A percentile compares a stretch with the other conserved stretches of the same genome.
Conservation (phyloP, 371 early-diverging fungal genomes). For the Mortierella sp. region DNA sequence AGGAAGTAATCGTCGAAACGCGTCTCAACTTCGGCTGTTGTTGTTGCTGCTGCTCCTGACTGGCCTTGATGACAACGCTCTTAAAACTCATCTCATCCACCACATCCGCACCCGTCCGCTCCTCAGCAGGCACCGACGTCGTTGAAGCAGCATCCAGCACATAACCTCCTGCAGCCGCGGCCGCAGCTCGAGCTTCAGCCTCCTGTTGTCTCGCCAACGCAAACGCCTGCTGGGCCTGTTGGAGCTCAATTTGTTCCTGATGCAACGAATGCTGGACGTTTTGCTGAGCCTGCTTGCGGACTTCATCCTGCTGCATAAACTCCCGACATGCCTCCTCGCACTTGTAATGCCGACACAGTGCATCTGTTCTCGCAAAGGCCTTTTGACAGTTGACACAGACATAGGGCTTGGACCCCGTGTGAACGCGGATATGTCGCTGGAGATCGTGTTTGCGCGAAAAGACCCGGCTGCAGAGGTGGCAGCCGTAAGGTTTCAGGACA, state of each 20-base stretch:
- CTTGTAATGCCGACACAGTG: conserved; percentile 74
- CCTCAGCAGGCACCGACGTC: neutral
- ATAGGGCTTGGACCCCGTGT: conserved; percentile 78
- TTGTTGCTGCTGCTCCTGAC: conserved; percentile 16
- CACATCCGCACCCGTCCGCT: conserved; percentile 5
- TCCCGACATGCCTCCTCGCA: conserved; percentile 60
- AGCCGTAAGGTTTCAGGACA: conserved; percentile 52
- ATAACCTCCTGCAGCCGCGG: conserved; percentile 17
- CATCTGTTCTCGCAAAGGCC: conserved; percentile 79
- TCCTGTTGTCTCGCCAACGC: conserved; percentile 34
- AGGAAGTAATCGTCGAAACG: conserved; percentile 1
- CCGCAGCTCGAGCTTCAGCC: conserved; percentile 32
- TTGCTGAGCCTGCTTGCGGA: conserved; percentile 49
- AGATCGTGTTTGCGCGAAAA: conserved; percentile 81
- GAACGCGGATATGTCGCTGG: conserved; percentile 78
- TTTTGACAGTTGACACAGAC: conserved; percentile 72
- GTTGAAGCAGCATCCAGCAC: neutral
- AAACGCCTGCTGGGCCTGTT: conserved; percentile 52
- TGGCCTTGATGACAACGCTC: conserved; percentile 12
- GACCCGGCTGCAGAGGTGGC: conserved; percentile 58
- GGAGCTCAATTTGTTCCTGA: conserved; percentile 52
- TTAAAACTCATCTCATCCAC: conserved; percentile 4
- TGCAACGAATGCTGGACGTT: conserved; percentile 46
- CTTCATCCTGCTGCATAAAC: conserved; percentile 48
- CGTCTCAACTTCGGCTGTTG: conserved; percentile 17